Conservation (phyloP, 2,329 filamentous ascomycete species). For the Colletotrichum siamense region DNA sequence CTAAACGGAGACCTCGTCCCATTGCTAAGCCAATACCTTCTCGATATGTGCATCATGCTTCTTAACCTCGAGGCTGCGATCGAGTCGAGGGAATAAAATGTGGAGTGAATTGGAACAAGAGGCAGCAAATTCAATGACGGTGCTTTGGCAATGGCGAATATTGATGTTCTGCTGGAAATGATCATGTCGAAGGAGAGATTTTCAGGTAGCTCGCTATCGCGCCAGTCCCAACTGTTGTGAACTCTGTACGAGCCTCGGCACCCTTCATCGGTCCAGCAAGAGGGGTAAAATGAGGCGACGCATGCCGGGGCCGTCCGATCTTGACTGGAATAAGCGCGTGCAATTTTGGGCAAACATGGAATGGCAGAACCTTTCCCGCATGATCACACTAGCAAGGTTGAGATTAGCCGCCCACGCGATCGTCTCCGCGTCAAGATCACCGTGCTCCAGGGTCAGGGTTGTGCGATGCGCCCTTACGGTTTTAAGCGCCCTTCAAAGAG, state of each 20-base stretch:
- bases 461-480: neutral
- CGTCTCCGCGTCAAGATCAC: neutral
- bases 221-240: slow-evolving; percentile 7
- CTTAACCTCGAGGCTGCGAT: neutral
- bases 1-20: neutral
- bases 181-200: neutral
- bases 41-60: neutral
- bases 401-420: neutral
- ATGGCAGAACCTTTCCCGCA: neutral
- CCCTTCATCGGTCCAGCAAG: neutral
- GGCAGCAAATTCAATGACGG: neutral
- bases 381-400: neutral
- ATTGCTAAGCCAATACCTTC: neutral
- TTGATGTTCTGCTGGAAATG: neutral
- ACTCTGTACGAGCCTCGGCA: neutral
- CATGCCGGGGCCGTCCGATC: slow-evolving; percentile 1
- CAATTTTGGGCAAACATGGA: neutral
- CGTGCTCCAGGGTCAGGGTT: neutral
- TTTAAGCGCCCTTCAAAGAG: neutral
- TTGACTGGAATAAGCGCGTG: neutral
- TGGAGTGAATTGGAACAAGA: neutral
- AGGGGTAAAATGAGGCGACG: neutral
- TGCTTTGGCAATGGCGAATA: neutral
- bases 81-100: neutral
- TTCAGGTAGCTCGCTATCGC: neutral